These are phyloP conservation scores for Cymodocea nodosa DNA, from an alignment of 116 monocot species.

Conservation along the genomic window DNA sequence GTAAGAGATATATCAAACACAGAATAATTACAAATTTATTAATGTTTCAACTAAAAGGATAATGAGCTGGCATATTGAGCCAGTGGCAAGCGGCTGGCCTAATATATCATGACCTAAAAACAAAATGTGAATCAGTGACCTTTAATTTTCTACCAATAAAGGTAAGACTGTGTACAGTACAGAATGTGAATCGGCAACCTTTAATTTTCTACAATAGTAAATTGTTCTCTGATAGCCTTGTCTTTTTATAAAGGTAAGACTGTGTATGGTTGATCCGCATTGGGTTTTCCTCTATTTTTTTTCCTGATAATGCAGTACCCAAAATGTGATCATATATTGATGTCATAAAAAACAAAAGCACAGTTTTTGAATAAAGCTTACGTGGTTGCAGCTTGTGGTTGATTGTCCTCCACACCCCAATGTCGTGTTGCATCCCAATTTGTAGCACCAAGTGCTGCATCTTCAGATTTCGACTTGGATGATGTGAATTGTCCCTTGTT, in stretches of 20 bases:
- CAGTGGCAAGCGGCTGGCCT: neutral
- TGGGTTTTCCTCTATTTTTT: no score
- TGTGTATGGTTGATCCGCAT: no score
- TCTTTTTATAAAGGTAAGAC: no score
- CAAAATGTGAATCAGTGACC: no score
- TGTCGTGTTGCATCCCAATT: constrained; percentile 33
- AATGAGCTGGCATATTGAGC: neutral
- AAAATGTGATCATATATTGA: neutral
- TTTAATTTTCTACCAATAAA: no score
- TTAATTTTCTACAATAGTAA: no score
- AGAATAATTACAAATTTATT: neutral
- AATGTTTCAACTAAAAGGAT: neutral
- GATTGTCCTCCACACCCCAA: constrained; percentile 33
- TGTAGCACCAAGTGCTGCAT: constrained; percentile 17
- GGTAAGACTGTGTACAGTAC: no score
- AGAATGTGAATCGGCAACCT: no score
- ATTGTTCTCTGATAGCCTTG: no score
- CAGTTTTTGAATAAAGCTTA: constrained; percentile 17
- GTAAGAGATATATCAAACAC: no score
- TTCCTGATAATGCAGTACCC: neutral
- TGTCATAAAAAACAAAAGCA: neutral
- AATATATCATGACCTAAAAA: no score
- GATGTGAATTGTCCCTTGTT: constrained; percentile 77
- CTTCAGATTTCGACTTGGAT: constrained; percentile 60
- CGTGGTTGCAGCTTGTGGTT: constrained; percentile 38